These are phyloP conservation scores for Evernia prunastri DNA, from an alignment of 495 filamentous ascomycete species.

Conservation along the genomic window DNA sequence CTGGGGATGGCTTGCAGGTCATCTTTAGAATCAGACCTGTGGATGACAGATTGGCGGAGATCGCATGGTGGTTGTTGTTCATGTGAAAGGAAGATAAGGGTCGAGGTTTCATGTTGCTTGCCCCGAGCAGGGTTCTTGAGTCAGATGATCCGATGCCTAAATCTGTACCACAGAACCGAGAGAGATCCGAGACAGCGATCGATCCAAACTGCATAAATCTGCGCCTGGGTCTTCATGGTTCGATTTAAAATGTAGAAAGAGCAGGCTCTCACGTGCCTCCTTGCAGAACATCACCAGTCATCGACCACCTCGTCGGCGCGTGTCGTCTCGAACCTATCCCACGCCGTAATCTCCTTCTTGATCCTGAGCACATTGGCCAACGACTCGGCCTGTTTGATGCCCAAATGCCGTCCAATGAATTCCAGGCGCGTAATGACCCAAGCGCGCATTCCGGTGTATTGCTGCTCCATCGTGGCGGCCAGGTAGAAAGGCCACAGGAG, in stretches of 20 bases:
- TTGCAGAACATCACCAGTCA: constrained; percentile 4
- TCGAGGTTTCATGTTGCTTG: not conserved
- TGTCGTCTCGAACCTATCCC: constrained; percentile 7
- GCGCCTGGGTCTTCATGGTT: not conserved
- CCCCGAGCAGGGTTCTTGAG: not conserved
- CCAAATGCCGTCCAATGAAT: constrained; percentile 41
- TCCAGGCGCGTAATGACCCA: constrained; percentile 42
- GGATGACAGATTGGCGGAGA: not conserved
- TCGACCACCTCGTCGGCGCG: constrained; percentile 10
- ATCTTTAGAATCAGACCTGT: not conserved
- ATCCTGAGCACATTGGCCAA: constrained; percentile 28
- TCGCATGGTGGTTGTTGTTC: not conserved
- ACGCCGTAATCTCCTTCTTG: constrained; percentile 11
- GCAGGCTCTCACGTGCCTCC: not conserved
- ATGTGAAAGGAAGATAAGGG: not conserved
- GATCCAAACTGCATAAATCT: not conserved
- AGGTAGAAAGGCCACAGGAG: constrained; percentile 46
- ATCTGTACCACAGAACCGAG: not conserved
- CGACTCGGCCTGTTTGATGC: constrained; percentile 44
- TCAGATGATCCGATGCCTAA: not conserved
- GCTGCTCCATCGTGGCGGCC: constrained; percentile 36
- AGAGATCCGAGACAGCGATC: not conserved
- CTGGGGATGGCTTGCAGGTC: not conserved
- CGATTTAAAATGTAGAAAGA: not conserved
- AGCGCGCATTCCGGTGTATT: constrained; percentile 32